Conservation (phyloP, 1,139 yeast genomes). For the Suhomyces kunorum region DNA sequence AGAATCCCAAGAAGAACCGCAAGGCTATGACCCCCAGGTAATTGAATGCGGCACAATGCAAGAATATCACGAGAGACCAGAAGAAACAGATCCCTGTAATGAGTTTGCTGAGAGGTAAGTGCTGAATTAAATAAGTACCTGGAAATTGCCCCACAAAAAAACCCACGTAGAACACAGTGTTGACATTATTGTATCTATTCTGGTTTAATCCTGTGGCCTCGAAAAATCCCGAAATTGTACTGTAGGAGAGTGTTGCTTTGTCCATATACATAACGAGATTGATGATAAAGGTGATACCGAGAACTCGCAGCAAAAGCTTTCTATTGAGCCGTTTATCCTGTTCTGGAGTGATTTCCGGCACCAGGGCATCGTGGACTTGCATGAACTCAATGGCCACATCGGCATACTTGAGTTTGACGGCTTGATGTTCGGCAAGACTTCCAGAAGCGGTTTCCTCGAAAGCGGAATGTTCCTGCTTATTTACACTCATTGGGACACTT, state of each 20-base stretch:
- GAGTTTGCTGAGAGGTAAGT: conserved; percentile 33
- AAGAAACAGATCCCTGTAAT: conserved; percentile 29
- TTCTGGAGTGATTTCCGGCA: conserved; percentile 29
- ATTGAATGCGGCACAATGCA: conserved; percentile 40
- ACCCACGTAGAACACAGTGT: conserved; percentile 42
- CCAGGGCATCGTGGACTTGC: conserved; percentile 27
- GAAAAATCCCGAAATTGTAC: conserved; percentile 43
- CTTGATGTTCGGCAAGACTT: conserved; percentile 1
- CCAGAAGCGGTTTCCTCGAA: background rate
- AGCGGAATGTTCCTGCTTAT: background rate
- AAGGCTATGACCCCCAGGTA: conserved; percentile 42
- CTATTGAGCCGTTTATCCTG: conserved; percentile 33
- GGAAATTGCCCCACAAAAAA: conserved; percentile 38
- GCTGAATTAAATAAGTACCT: conserved; percentile 33
- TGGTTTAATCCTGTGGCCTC: conserved; percentile 38
- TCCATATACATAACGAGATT: conserved; percentile 45
- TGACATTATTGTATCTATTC: conserved; percentile 36
- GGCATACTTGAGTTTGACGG: conserved; percentile 24
- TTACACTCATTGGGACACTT: conserved; percentile 1
- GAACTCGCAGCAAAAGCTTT: conserved; percentile 34
- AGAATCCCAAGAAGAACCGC: conserved; percentile 48
- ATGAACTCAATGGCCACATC: conserved; percentile 42
- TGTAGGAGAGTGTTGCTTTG: conserved; percentile 46
- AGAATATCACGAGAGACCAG: conserved; percentile 43
- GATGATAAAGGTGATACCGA: conserved; percentile 35